Conservation (phyloP, 805 yeast genomes). For the Myxozyma sirexii region DNA sequence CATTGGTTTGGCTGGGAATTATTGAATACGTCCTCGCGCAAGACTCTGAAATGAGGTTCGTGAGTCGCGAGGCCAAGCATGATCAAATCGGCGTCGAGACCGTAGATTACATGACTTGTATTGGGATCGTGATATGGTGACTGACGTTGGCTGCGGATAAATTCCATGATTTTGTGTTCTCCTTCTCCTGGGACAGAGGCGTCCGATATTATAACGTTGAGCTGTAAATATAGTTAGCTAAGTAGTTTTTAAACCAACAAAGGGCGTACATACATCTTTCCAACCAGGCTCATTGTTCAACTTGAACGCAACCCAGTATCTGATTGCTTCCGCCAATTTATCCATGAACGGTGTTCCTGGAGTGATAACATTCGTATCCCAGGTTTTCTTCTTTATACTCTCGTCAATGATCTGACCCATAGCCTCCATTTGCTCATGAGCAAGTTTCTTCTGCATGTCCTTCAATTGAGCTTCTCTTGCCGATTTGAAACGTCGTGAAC, state of each 20-base stretch:
- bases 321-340: constrained; percentile 73
- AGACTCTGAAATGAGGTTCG: constrained; percentile 92
- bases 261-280: constrained; percentile 53
- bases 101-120: constrained; percentile 94
- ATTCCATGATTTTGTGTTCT: constrained; percentile 97
- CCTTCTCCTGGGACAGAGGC: constrained; percentile 99
- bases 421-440: constrained; percentile 58
- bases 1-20: constrained; percentile 52
- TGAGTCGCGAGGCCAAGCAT: constrained; percentile 95
- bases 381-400: constrained; percentile 71
- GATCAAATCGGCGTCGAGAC: constrained; percentile 96
- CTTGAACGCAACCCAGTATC: constrained; percentile 93
- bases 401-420: constrained; percentile 78
- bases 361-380: constrained; percentile 97
- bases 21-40: constrained; percentile 96
- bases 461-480: constrained; percentile 88
- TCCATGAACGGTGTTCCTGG: constrained; percentile 99
- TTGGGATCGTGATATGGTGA: constrained; percentile 89
- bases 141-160: constrained; percentile 84
- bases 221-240: background rate
- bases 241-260: background rate
- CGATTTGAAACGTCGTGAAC: constrained; percentile 88
- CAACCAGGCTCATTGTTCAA: constrained; percentile 89
- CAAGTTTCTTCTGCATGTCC: constrained; percentile 66
- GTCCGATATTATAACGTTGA: constrained; percentile 90